phyloP scores from a whole-genome alignment of 257 asterid genomes.

The Scutellaria barbata region DNA sequence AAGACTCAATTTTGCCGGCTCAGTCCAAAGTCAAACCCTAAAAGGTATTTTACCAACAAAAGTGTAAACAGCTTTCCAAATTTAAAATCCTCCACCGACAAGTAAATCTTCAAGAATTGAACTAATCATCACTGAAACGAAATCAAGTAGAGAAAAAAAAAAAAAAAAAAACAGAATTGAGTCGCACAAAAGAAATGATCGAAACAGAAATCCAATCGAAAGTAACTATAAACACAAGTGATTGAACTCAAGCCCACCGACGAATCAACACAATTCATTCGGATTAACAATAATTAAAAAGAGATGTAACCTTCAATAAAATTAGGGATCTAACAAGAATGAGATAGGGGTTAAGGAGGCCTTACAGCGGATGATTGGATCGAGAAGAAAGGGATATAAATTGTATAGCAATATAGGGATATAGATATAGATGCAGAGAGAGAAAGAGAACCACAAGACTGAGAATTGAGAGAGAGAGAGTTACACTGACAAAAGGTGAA shows the following conservation, averaged over 20 bases:
- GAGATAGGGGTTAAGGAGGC: slow-evolving; percentile 24
- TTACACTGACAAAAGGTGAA: slow-evolving; percentile 31
- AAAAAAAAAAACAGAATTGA: slow-evolving; percentile 19
- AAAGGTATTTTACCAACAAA: slow-evolving; percentile 27
- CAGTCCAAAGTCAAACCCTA: slow-evolving; percentile 43
- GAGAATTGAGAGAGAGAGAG: slow-evolving; percentile 38
- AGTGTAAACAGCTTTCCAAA: not conserved
- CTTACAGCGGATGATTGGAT: slow-evolving; percentile 59
- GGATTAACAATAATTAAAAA: not conserved
- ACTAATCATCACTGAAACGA: slow-evolving; percentile 2
- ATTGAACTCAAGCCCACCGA: slow-evolving; percentile 30
- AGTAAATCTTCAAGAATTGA: slow-evolving; percentile 30
- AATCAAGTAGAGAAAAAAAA: slow-evolving; percentile 6
- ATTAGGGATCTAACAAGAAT: slow-evolving; percentile 45
- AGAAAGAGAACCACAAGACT: slow-evolving; percentile 41
- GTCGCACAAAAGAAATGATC: not conserved
- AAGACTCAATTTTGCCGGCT: slow-evolving; percentile 30
- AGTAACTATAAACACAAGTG: not conserved
- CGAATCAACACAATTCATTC: slow-evolving; percentile 23
- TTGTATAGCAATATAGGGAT: slow-evolving; percentile 29
- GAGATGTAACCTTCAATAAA: slow-evolving; percentile 23
- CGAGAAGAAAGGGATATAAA: slow-evolving; percentile 24
- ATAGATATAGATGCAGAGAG: slow-evolving; percentile 40
- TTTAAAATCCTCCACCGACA: slow-evolving; percentile 22
- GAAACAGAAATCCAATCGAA: slow-evolving; percentile 26